Percentiles rank a stretch among this genome's conserved stretches.
Evolutionary conservation across 768 basidiomycete genomes (phyloP).

Genomic region (Amanita thiersii): DNA sequence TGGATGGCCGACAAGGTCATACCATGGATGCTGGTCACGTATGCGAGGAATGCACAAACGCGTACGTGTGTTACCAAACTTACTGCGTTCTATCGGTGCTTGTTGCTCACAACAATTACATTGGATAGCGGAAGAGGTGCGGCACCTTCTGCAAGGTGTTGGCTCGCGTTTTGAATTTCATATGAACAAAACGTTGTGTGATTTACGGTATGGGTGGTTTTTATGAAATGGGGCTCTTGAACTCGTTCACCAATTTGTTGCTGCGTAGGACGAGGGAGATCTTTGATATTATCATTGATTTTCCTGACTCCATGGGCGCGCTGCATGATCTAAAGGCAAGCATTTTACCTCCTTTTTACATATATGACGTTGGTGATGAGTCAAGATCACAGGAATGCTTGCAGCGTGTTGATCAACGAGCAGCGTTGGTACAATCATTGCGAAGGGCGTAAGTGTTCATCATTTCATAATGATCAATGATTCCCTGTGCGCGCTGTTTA

Average conservation of each 20-base stretch:
- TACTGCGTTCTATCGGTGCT: neutral
- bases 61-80: slow-evolving; percentile 27
- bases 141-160: slow-evolving; percentile 65
- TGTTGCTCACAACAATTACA: slow-evolving; percentile 5
- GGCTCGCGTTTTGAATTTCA: slow-evolving; percentile 87
- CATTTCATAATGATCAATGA: neutral
- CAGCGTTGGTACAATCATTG: slow-evolving; percentile 65
- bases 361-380: neutral
- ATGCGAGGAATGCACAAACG: slow-evolving; percentile 56
- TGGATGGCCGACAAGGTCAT: slow-evolving; percentile 82
- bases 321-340: slow-evolving; percentile 77
- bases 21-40: slow-evolving; percentile 80
- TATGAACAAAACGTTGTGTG: slow-evolving; percentile 84
- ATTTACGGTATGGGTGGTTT: slow-evolving; percentile 53
- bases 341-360: neutral
- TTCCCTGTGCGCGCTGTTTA: neutral
- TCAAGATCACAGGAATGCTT: slow-evolving; percentile 53
- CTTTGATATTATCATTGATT: slow-evolving; percentile 95
- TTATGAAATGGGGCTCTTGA: too few species aligned
- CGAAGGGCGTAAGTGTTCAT: slow-evolving; percentile 62
- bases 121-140: slow-evolving; percentile 59
- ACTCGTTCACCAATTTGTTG: neutral
- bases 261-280: slow-evolving; percentile 62
- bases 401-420: slow-evolving; percentile 72
- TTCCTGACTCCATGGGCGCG: slow-evolving; percentile 79